Base-by-base conservation (phyloP, 495 filamentous ascomycete species). In the Astrothelium subdiscretum region DNA sequence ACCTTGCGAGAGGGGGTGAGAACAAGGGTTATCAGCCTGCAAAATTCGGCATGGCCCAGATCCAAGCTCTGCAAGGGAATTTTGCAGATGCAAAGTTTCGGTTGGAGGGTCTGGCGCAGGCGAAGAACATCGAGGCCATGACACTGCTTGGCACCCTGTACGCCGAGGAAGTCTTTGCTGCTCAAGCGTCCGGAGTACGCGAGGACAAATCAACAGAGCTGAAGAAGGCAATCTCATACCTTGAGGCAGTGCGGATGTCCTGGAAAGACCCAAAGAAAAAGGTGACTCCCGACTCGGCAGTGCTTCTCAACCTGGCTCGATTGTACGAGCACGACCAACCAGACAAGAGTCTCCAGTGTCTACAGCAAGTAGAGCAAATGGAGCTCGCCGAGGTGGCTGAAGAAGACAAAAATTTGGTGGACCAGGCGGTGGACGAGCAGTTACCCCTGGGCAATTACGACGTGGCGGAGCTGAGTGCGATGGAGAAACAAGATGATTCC, bases 261-360 rank as follows among this genome's bases (percentile, higher is more conserved):
- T 98, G 94, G 94, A 96, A 92, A 75, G 83, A 87, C 63, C 86
- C 95, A 35, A 90, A 90, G 75, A 91, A 88, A 73, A 90, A 89
- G 58, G 71, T 89, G 12, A 74, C 82, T 0, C 85, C 89, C 0
- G 92, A 97, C 71, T 77, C 91, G 54, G 85, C 92, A 10, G 90
- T 98, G n/a, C 78, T 97, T 62, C 82, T 98, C 1, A 97, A 95
- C 62, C 83, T 98, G 2, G 86, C 92, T 43, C 85, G 91, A 26
- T 82, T 98, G 4, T 97, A 97, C 70, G 94, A 98, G 74, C 77
- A 70, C 13, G 87, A 90, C 8, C 80, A 85, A 32, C 89, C 94
- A 0, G 92, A 97, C 15, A 95, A 92, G 76, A 91, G 90, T 63
- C 81, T 96, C 59, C 86, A 92, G 69, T 97, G 94, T 65, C 79